Conservation (phyloP, 129 eudicot species). For the Cynara cardunculus region DNA sequence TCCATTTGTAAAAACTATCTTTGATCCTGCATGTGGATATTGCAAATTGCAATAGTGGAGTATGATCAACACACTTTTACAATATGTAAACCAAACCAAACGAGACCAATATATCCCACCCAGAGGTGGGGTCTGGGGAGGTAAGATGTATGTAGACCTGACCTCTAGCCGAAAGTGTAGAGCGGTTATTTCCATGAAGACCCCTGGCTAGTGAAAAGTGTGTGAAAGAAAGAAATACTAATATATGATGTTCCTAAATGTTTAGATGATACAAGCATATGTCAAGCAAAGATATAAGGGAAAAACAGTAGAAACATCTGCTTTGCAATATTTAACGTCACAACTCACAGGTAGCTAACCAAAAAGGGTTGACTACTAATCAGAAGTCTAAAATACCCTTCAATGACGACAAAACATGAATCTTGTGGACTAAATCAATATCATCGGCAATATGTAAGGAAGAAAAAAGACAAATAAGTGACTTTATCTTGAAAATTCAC, state of each 20-base stretch:
- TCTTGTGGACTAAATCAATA: neutral
- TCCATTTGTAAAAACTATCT: constrained; percentile 91
- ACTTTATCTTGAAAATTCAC: neutral
- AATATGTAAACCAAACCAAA: neutral
- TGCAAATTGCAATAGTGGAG: constrained; percentile 15
- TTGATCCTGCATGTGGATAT: constrained; percentile 64
- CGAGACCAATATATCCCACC: too few relatives aligned
- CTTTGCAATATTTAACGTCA: neutral
- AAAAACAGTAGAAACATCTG: neutral
- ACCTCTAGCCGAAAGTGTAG: too few relatives aligned
- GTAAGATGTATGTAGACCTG: too few relatives aligned
- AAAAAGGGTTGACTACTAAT: neutral
- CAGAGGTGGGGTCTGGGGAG: too few relatives aligned
- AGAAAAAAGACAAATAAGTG: neutral
- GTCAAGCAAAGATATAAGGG: neutral
- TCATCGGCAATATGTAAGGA: neutral
- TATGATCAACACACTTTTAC: neutral
- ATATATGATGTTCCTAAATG: neutral
- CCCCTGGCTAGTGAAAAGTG: too few relatives aligned
- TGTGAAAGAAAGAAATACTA: too few relatives aligned
- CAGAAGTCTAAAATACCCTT: constrained; percentile 11
- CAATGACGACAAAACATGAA: neutral
- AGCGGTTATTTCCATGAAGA: too few relatives aligned
- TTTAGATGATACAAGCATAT: neutral
- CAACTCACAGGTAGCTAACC: neutral